A percentile compares a stretch with the other conserved stretches of the same genome.
phyloP scores from a whole-genome alignment of 805 yeast species.

The Starmera amethionina region DNA sequence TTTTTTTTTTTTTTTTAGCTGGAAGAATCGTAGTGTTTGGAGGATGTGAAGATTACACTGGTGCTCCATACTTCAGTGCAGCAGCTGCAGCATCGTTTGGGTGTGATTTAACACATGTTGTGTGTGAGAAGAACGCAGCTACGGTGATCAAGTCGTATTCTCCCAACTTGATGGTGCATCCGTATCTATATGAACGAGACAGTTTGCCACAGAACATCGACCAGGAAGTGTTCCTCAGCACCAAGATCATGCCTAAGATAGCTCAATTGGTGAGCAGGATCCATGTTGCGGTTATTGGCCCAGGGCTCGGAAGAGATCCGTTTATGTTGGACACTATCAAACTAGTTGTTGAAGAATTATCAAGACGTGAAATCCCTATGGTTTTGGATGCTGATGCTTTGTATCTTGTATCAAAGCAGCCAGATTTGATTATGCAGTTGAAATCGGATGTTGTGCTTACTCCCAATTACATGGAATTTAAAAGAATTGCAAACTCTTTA shows the following conservation, averaged over 20 bases:
- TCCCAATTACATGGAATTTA: conserved; percentile 84
- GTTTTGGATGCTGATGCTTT: conserved; percentile 90
- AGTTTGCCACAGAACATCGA: conserved; percentile 10
- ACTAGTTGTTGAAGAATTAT: conserved; percentile 45
- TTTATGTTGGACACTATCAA: conserved; percentile 53
- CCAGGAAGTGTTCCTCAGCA: conserved; percentile 23
- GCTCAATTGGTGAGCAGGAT: conserved; percentile 46
- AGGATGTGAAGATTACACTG: conserved; percentile 93
- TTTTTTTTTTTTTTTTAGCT: conserved; percentile 20
- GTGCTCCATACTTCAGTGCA: conserved; percentile 91
- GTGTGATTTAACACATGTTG: conserved; percentile 78
- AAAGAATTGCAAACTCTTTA: conserved; percentile 48
- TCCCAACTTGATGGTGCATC: conserved; percentile 95
- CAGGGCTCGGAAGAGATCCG: conserved; percentile 84
- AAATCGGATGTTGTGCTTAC: conserved; percentile 62
- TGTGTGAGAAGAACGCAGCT: conserved; percentile 79
- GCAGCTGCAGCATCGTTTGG: conserved; percentile 80
- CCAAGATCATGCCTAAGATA: conserved; percentile 47
- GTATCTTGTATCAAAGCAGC: conserved; percentile 50
- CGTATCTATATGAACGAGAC: conserved; percentile 52
- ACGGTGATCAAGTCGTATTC: conserved; percentile 76
- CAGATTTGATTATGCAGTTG: conserved; percentile 39
- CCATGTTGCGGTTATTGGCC: conserved; percentile 83
- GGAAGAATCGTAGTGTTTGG: conserved; percentile 86
- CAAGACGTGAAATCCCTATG: conserved; percentile 51